phyloP scores from a whole-genome alignment of 805 yeast species.

The Priceomyces carsonii region DNA sequence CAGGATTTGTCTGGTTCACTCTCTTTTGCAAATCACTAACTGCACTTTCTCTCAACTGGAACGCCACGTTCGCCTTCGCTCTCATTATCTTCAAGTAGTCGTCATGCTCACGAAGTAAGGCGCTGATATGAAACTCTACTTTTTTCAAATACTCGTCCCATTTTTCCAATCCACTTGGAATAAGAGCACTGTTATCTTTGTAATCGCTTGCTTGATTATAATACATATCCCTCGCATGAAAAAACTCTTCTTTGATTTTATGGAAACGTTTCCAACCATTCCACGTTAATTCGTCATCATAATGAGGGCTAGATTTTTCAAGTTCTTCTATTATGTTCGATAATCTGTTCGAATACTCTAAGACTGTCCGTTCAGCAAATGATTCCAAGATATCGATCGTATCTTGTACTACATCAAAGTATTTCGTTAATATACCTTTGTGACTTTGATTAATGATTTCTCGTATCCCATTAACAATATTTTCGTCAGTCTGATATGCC shows the following conservation, averaged over 20 bases:
- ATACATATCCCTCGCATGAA: slow-evolving; percentile 55
- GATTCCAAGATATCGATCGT: slow-evolving; percentile 71
- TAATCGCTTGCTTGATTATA: slow-evolving; percentile 26
- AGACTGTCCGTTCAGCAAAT: slow-evolving; percentile 66
- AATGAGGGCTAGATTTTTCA: slow-evolving; percentile 13
- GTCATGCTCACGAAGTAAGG: slow-evolving; percentile 59
- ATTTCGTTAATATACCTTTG: slow-evolving; percentile 24
- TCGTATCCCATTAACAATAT: slow-evolving; percentile 22
- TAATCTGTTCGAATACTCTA: slow-evolving; percentile 63
- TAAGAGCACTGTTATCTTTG: slow-evolving; percentile 14
- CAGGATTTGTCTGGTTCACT: no score
- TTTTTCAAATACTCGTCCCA: slow-evolving; percentile 39
- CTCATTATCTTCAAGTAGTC: slow-evolving; percentile 50
- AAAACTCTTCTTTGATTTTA: slow-evolving; percentile 53
- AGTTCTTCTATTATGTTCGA: slow-evolving; percentile 32
- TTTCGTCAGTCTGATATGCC: slow-evolving; percentile 24
- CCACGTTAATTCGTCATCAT: slow-evolving; percentile 33
- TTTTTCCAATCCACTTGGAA: slow-evolving; percentile 37
- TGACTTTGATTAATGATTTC: slow-evolving; percentile 25
- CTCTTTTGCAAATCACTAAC: no score
- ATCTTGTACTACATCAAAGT: slow-evolving; percentile 34
- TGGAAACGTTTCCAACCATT: slow-evolving; percentile 64
- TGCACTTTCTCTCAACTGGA: slow-evolving; percentile 42
- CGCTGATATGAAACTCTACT: slow-evolving; percentile 46
- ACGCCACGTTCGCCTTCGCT: slow-evolving; percentile 46